Evolutionary conservation across 768 basidiomycete genomes (phyloP).

Genomic region (Rhizopogon salebrosus): DNA sequence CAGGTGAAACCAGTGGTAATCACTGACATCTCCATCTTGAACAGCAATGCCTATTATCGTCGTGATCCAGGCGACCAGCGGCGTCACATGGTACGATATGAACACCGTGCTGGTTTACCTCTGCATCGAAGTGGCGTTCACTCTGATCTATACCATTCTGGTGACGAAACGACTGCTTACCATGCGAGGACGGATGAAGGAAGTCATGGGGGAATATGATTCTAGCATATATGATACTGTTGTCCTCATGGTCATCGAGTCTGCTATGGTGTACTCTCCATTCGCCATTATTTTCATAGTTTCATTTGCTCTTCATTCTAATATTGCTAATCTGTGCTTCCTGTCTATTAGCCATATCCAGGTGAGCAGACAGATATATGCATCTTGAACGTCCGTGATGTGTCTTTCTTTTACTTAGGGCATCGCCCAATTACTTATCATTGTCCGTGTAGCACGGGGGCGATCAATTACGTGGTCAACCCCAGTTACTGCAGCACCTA

Average conservation of each 20-base stretch:
- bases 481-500: not conserved
- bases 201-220: conserved; percentile 8
- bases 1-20: not conserved
- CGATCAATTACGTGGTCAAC: conserved; percentile 9
- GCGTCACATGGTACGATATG: conserved; percentile 18
- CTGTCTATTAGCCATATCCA: conserved; percentile 27
- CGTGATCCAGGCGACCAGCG: conserved; percentile 11
- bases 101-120: conserved; percentile 24
- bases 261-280: conserved; percentile 19
- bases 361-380: conserved; percentile 10
- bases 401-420: conserved; percentile 14
- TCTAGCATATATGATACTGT: conserved; percentile 17
- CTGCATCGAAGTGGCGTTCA: conserved; percentile 24
- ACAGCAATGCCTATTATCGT: conserved; percentile 15
- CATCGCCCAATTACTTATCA: conserved; percentile 30
- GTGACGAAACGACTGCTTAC: conserved; percentile 25
- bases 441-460: conserved; percentile 31
- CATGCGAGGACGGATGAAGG: conserved; percentile 12
- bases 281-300: conserved; percentile 23
- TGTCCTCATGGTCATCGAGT: conserved; percentile 27
- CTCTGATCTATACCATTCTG: conserved; percentile 26
- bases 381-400: not conserved
- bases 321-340: conserved; percentile 29
- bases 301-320: conserved; percentile 9
- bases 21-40: not conserved